Conservation (phyloP, 2,329 filamentous ascomycete species). For the Claviceps monticola region DNA sequence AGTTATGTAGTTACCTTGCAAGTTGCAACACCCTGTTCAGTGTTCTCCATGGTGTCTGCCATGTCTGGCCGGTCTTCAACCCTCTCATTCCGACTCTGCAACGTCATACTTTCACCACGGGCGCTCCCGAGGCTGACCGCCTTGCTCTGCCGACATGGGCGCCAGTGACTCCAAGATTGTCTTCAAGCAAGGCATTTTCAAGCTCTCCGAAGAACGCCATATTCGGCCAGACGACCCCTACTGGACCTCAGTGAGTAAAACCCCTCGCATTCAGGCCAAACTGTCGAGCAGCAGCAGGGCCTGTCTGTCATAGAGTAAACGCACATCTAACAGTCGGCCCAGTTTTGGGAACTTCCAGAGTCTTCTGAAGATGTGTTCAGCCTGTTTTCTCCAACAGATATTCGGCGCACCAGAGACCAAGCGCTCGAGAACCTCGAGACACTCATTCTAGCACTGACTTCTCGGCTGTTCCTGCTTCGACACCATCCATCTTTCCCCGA, state of each 20-base stretch:
- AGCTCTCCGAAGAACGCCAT: constrained; percentile 78
- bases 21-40: background rate
- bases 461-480: constrained; percentile 65
- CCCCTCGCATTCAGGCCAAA: background rate
- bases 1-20: too few species aligned
- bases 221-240: constrained; percentile 82
- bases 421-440: constrained; percentile 84
- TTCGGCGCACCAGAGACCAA: constrained; percentile 74
- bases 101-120: constrained; percentile 6
- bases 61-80: background rate
- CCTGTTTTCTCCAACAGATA: constrained; percentile 78
- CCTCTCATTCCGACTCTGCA: background rate
- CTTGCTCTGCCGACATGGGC: constrained; percentile 51
- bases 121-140: constrained; percentile 7
- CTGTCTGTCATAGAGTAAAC: background rate
- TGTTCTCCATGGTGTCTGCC: background rate
- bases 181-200: constrained; percentile 97
- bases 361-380: constrained; percentile 94
- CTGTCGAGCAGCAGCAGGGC: background rate
- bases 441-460: constrained; percentile 69
- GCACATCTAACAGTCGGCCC: constrained; percentile 1
- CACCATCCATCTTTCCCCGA: constrained; percentile 88
- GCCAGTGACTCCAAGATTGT: constrained; percentile 97
- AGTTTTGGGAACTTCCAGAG: constrained; percentile 98
- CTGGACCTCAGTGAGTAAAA: constrained; percentile 69